A percentile compares a stretch with the other conserved stretches of the same genome.
These are phyloP conservation scores for Neopestalotiopsis sp. DNA, from an alignment of 2,329 filamentous ascomycete genomes.

Conservation along the genomic window DNA sequence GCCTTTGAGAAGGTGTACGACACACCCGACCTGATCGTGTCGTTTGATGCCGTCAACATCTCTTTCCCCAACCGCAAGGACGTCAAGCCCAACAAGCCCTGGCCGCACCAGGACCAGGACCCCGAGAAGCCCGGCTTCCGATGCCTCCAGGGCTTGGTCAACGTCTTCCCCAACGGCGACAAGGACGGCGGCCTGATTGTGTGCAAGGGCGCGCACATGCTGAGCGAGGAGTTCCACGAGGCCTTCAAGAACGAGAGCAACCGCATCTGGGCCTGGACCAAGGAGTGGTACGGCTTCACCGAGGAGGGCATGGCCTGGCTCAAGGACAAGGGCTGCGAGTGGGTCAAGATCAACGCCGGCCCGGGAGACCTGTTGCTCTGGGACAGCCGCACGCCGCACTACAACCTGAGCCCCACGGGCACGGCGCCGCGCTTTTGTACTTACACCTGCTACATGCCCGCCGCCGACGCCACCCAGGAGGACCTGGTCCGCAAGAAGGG, in stretches of 20 bases:
- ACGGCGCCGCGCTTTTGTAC: slow-evolving; percentile 36
- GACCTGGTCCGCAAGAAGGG: slow-evolving; percentile 46
- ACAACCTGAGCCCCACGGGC: slow-evolving; percentile 42
- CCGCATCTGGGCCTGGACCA: slow-evolving; percentile 40
- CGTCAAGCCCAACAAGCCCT: slow-evolving; percentile 43
- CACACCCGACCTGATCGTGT: slow-evolving; percentile 52
- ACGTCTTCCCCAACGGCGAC: slow-evolving; percentile 41
- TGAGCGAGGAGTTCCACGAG: slow-evolving; percentile 41
- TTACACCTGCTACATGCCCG: slow-evolving; percentile 48
- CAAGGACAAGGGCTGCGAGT: slow-evolving; percentile 34
- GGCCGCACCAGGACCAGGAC: slow-evolving; percentile 52
- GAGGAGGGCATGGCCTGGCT: slow-evolving; percentile 43
- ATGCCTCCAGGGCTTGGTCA: slow-evolving; percentile 56
- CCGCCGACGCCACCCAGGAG: slow-evolving; percentile 41
- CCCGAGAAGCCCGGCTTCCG: slow-evolving; percentile 50
- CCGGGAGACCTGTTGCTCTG: slow-evolving; percentile 48
- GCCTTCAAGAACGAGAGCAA: slow-evolving; percentile 33
- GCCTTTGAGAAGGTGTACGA: slow-evolving; percentile 52
- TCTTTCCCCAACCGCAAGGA: slow-evolving; percentile 42
- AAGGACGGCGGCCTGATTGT: slow-evolving; percentile 41
- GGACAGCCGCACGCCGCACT: slow-evolving; percentile 42
- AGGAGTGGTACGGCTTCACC: slow-evolving; percentile 41
- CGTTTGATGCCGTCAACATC: slow-evolving; percentile 53
- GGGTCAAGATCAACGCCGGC: slow-evolving; percentile 44
- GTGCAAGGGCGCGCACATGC: slow-evolving; percentile 31